Base-by-base conservation (phyloP, 78 protist species). In the Dictyostelium brefeldianum region DNA sequence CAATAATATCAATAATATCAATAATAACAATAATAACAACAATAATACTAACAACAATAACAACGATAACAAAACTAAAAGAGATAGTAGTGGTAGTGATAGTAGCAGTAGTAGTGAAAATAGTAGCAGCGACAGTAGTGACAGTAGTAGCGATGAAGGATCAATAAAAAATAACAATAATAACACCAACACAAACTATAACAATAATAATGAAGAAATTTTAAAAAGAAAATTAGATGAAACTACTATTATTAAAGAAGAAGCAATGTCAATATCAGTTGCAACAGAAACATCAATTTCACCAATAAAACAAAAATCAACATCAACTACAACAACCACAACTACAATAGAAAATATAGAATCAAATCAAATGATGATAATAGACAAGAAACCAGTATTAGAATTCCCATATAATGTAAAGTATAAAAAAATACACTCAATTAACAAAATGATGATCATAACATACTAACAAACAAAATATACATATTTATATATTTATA, bases 341-440 rank as follows among this genome's bases (percentile, higher is more conserved):
- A 41, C 50, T 36, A 41, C 10, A 70, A 41, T 27, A 70, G 0
- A 5, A n/a, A 64, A 14, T 10, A 36, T 4, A 22, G 9, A 41
- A 11, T n/a, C 20, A 53, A 36, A 80, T 14, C 15, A 12, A 78
- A 27, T 20, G 7, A 11, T 15, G 29, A 20, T 5, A 17, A 69
- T 69, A 27, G 20, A 25, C 3, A 27, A 11, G 31, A 31, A 31
- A 27, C 77, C 77, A 15, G 29, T 69, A 20, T 43, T 71, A 18
- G 62, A 83, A 71, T 70, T 83, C 10, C 80, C 90, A 20, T 83
- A 83, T n/a, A 77, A 71, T 71, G 90, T 83, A 83, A n/a, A 41
- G 79, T 67, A 14, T 18, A 22, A 4, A n/a, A 15, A 36, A 51
- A 51, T 14, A 4, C 1, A 51, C 43, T 2, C 1, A 36, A 36